A percentile compares a stretch with the other conserved stretches of the same genome.
These are phyloP conservation scores for Magnusiomyces ingens DNA, from an alignment of 1,139 yeast genomes.

Conservation along the genomic window DNA sequence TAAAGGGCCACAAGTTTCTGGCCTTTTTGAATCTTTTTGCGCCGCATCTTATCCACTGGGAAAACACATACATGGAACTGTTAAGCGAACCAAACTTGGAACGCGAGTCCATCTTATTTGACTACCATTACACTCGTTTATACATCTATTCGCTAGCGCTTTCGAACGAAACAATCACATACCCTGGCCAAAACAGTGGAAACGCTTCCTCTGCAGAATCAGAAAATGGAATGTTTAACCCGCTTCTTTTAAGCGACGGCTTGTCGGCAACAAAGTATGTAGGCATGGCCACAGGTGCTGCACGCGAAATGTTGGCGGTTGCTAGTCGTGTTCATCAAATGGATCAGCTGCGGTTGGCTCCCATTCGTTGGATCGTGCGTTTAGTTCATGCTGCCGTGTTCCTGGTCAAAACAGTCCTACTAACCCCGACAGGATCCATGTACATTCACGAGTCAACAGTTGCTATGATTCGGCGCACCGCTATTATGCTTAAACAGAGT, in stretches of 20 bases:
- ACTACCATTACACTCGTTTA: constrained; percentile 74
- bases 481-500: constrained; percentile 69
- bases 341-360: constrained; percentile 65
- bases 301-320: constrained; percentile 68
- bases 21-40: constrained; percentile 65
- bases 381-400: constrained; percentile 89
- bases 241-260: constrained; percentile 39
- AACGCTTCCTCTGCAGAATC: constrained; percentile 17
- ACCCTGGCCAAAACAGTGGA: constrained; percentile 2
- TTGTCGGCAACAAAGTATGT: constrained; percentile 71
- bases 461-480: constrained; percentile 62
- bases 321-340: constrained; percentile 62
- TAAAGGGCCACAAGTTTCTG: constrained; percentile 52
- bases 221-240: constrained; percentile 8
- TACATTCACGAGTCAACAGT: constrained; percentile 52
- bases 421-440: constrained; percentile 41
- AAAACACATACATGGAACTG: constrained; percentile 50
- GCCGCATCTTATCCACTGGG: constrained; percentile 77
- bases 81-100: constrained; percentile 46
- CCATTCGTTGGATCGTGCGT: constrained; percentile 84
- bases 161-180: constrained; percentile 38
- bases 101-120: constrained; percentile 68
- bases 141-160: constrained; percentile 80
- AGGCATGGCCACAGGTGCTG: constrained; percentile 76
- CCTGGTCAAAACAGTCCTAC: constrained; percentile 66